A percentile compares a stretch with the other conserved stretches of the same genome.
phyloP scores from a whole-genome alignment of 495 filamentous ascomycete genomes.

The Neurospora tetraspora region DNA sequence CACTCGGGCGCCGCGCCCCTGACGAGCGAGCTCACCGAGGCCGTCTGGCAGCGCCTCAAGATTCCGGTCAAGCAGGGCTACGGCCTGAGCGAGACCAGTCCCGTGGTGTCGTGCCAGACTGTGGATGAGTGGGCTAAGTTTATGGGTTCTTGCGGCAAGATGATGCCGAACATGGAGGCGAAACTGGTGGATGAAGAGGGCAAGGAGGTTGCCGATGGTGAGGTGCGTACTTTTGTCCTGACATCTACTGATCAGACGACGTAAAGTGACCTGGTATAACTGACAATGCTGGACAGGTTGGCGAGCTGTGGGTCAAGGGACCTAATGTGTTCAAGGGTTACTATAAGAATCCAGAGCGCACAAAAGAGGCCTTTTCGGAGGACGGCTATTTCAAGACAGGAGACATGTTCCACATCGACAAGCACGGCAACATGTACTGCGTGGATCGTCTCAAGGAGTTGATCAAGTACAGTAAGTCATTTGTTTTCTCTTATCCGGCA shows the following conservation, averaged over 20 bases:
- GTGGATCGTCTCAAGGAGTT: slow-evolving; percentile 86
- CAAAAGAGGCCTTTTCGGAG: slow-evolving; percentile 49
- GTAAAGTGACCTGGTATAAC: not conserved
- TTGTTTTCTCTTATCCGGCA: not conserved
- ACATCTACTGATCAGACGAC: not conserved
- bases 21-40: slow-evolving; percentile 70
- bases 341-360: slow-evolving; percentile 57
- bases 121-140: slow-evolving; percentile 69
- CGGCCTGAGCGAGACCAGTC: slow-evolving; percentile 45
- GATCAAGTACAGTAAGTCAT: slow-evolving; percentile 62
- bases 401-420: slow-evolving; percentile 54
- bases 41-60: slow-evolving; percentile 62
- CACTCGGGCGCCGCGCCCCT: slow-evolving; percentile 87
- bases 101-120: slow-evolving; percentile 44
- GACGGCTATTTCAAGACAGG: slow-evolving; percentile 84
- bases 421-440: slow-evolving; percentile 45
- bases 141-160: slow-evolving; percentile 70
- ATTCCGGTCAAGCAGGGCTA: slow-evolving; percentile 60
- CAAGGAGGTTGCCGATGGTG: slow-evolving; percentile 46
- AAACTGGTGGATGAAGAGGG: slow-evolving; percentile 65
- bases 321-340: slow-evolving; percentile 72
- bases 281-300: slow-evolving; percentile 25
- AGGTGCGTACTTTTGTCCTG: slow-evolving; percentile 6
- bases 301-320: slow-evolving; percentile 73
- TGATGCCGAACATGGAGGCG: slow-evolving; percentile 74